A percentile compares a stretch with the other conserved stretches of the same genome.
Conservation (phyloP, 2,329 filamentous ascomycete species). For the Sporothrix humicola region DNA sequence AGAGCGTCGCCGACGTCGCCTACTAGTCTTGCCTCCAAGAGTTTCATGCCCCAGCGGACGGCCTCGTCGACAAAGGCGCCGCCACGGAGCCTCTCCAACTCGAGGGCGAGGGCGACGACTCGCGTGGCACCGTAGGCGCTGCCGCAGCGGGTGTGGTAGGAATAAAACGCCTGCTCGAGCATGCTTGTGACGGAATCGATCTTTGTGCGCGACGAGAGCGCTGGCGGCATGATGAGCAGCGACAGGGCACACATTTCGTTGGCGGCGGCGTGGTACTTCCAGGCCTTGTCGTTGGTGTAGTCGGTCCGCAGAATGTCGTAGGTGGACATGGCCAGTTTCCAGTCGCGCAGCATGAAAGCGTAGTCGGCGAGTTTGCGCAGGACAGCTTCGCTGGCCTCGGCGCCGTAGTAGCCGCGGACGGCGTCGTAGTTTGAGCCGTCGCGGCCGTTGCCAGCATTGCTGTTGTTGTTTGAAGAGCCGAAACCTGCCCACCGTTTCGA, state of each 20-base stretch:
- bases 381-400: slow-evolving; percentile 83
- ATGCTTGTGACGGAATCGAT: slow-evolving; percentile 83
- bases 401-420: slow-evolving; percentile 77
- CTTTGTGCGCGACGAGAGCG: slow-evolving; percentile 74
- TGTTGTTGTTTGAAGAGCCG: slow-evolving; percentile 53
- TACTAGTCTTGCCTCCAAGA: slow-evolving; percentile 77
- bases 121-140: slow-evolving; percentile 81
- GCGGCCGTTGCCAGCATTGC: slow-evolving; percentile 58
- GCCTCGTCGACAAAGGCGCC: slow-evolving; percentile 84
- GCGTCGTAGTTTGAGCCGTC: slow-evolving; percentile 75
- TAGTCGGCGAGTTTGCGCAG: slow-evolving; percentile 95
- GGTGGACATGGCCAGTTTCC: slow-evolving; percentile 87
- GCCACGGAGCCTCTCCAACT: slow-evolving; percentile 81
- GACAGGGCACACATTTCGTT: slow-evolving; percentile 95
- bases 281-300: slow-evolving; percentile 94
- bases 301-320: slow-evolving; percentile 90
- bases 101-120: slow-evolving; percentile 73
- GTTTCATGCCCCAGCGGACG: slow-evolving; percentile 79
- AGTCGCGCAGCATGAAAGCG: slow-evolving; percentile 95
- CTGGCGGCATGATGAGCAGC: slow-evolving; percentile 76
- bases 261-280: slow-evolving; percentile 90
- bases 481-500: slow-evolving; percentile 90
- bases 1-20: slow-evolving; percentile 80
- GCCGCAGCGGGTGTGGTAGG: slow-evolving; percentile 84
- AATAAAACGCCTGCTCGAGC: slow-evolving; percentile 89